Evolutionary conservation across 208 protist species (phyloP).

Genomic region (Crithidia sp.): DNA sequence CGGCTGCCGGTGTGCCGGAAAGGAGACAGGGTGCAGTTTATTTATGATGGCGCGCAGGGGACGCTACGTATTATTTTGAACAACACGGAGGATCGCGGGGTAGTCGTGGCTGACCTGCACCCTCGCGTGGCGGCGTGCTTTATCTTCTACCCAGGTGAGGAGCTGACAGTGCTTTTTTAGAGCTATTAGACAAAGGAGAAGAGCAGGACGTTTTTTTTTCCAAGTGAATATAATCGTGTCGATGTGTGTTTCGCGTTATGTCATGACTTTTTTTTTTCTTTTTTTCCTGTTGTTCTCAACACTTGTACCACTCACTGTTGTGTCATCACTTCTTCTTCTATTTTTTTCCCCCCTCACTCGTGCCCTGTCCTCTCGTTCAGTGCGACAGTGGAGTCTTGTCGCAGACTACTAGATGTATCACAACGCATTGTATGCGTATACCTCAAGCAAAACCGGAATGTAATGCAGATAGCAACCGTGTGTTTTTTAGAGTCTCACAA

Average conservation of each 20-base stretch:
- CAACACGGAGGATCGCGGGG: constrained; percentile 48
- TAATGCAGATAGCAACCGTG: not conserved
- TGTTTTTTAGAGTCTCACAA: no score
- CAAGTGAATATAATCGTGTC: no score
- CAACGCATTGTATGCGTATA: not conserved
- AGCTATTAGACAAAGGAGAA: not conserved
- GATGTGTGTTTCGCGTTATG: not conserved
- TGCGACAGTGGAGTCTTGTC: not conserved
- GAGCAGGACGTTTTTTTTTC: not conserved
- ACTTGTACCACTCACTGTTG: constrained; percentile 1
- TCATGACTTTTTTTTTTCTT: not conserved
- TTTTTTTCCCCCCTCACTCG: constrained; percentile 5
- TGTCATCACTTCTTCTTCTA: no score
- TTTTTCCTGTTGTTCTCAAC: not conserved
- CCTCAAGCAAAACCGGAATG: not conserved
- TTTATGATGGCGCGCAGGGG: constrained; percentile 49
- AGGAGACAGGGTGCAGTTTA: constrained; percentile 63
- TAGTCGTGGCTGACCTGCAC: constrained; percentile 61
- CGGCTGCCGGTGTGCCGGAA: constrained; percentile 66
- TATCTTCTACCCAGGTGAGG: constrained; percentile 83
- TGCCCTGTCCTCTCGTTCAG: not conserved
- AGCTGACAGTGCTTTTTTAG: constrained; percentile 67
- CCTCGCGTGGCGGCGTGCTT: constrained; percentile 73
- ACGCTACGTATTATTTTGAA: constrained; percentile 62
- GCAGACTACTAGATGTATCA: not conserved